phyloP scores from a whole-genome alignment of 225 moss, liverwort and hornwort genomes.

The Rhytidiadelphus loreus region DNA sequence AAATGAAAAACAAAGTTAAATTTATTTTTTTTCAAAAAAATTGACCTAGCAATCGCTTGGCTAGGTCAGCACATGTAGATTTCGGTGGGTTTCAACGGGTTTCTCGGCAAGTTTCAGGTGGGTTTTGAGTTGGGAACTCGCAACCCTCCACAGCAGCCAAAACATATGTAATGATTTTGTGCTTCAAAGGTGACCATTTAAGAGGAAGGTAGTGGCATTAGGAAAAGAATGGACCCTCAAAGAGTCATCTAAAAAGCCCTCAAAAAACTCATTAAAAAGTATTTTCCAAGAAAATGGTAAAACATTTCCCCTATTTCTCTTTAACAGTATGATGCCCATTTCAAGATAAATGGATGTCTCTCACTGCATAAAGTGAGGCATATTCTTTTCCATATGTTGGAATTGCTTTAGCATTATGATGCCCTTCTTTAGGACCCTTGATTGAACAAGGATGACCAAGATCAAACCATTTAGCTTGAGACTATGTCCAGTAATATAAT shows the following conservation, averaged over 20 bases:
- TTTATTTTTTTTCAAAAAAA: too few species aligned
- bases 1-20: too few species aligned
- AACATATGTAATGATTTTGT: too few species aligned
- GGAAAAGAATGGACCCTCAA: background rate
- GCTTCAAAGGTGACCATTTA: background rate
- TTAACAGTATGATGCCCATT: rapidly evolving
- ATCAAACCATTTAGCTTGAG: background rate
- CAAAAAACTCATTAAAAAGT: background rate
- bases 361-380: background rate
- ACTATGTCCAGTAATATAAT: background rate
- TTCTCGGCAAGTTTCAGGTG: too few species aligned
- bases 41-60: too few species aligned
- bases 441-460: background rate
- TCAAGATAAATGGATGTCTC: too few species aligned
- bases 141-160: too few species aligned
- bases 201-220: background rate
- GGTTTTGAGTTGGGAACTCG: too few species aligned
- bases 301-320: rapidly evolving
- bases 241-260: background rate
- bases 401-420: background rate
- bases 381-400: background rate
- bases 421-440: background rate
- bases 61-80: too few species aligned
- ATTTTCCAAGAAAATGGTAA: background rate
- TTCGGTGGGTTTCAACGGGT: too few species aligned